Conservation (phyloP, 2,329 filamentous ascomycete genomes). For the Ophiostoma sp. region DNA sequence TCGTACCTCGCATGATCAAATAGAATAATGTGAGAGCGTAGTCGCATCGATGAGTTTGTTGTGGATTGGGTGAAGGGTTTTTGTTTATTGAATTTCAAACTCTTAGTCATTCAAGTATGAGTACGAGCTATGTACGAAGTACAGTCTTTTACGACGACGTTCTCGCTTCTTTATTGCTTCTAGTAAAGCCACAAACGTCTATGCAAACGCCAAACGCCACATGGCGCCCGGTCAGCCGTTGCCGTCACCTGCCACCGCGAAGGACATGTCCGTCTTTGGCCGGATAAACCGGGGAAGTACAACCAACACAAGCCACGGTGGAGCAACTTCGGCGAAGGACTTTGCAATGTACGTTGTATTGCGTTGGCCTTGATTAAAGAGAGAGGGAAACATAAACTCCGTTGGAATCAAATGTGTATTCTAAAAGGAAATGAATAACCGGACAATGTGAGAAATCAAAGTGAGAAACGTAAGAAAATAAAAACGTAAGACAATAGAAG, state of each 20-base stretch:
- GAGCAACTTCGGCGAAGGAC: neutral
- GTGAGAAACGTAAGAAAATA: neutral
- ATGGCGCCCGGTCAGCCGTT: neutral
- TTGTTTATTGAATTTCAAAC: neutral
- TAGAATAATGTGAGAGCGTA: neutral
- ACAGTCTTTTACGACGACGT: neutral
- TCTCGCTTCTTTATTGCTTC: neutral
- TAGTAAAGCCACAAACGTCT: neutral
- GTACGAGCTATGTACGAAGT: neutral
- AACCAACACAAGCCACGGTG: neutral
- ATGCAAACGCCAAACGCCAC: neutral
- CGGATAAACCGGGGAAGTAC: neutral
- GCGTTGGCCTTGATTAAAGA: neutral
- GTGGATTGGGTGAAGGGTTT: too few relatives aligned
- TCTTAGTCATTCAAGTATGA: neutral
- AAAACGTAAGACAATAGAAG: neutral
- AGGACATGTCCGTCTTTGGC: neutral
- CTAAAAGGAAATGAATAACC: neutral
- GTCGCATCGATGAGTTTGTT: neutral
- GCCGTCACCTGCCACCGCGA: neutral
- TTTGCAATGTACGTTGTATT: neutral
- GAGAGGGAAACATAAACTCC: neutral
- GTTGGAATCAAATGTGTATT: neutral
- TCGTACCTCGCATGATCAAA: neutral
- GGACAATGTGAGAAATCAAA: neutral